phyloP scores from a whole-genome alignment of 2,329 filamentous ascomycete species.

The Pestalotiopsis sp. region DNA sequence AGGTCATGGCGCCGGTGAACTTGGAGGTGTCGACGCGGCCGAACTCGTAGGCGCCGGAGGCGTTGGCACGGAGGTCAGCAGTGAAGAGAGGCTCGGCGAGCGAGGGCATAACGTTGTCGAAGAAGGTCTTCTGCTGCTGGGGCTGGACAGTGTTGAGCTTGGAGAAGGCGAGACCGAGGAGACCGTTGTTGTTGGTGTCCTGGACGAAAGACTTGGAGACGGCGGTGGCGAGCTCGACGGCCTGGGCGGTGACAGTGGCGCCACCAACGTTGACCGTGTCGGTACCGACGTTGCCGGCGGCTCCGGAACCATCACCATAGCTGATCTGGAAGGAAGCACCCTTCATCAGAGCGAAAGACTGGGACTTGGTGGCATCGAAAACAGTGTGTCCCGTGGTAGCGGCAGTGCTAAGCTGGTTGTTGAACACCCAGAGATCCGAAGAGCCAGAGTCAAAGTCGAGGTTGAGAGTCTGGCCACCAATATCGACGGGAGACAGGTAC shows the following conservation, averaged over 20 bases:
- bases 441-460: slow-evolving; percentile 39
- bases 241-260: slow-evolving; percentile 33
- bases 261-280: slow-evolving; percentile 37
- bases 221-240: slow-evolving; percentile 33
- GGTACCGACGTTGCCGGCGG: slow-evolving; percentile 35
- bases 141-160: slow-evolving; percentile 35
- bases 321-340: slow-evolving; percentile 33
- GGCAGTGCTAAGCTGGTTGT: slow-evolving; percentile 32
- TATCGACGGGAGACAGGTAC: slow-evolving; percentile 35
- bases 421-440: slow-evolving; percentile 39
- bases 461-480: slow-evolving; percentile 35
- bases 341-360: slow-evolving; percentile 31
- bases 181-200: slow-evolving; percentile 33
- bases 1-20: slow-evolving; percentile 36
- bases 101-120: slow-evolving; percentile 33
- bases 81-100: slow-evolving; percentile 37
- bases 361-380: slow-evolving; percentile 30
- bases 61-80: slow-evolving; percentile 33
- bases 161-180: slow-evolving; percentile 37
- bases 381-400: slow-evolving; percentile 30
- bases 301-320: slow-evolving; percentile 38
- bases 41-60: slow-evolving; percentile 42
- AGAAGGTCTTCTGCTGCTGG: slow-evolving; percentile 34
- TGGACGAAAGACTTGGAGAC: slow-evolving; percentile 34
- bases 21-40: slow-evolving; percentile 36